These are phyloP conservation scores for Monoraphidium neglectum DNA, from an alignment of 139 green algal genomes.

Conservation along the genomic window DNA sequence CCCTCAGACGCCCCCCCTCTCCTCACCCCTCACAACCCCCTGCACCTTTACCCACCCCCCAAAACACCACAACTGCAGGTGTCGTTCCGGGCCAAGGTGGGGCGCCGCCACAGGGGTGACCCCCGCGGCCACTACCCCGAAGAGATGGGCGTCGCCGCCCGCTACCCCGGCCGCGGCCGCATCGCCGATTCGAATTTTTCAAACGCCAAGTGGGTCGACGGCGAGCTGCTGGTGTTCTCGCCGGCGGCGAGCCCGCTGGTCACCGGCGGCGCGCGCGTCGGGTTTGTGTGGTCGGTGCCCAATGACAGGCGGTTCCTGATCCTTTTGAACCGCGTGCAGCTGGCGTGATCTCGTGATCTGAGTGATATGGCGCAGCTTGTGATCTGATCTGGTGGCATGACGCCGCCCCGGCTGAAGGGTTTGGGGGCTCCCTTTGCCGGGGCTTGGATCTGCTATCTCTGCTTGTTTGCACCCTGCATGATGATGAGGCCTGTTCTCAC, in stretches of 20 bases:
- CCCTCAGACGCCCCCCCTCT: no score
- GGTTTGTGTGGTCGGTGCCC: constrained; percentile 87
- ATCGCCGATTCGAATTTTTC: constrained; percentile 76
- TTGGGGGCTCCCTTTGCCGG: no score
- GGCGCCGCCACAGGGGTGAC: constrained; percentile 38
- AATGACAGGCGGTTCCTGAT: constrained; percentile 71
- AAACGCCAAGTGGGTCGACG: constrained; percentile 84
- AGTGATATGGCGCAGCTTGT: no score
- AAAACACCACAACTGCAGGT: neutral
- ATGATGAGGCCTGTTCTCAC: no score
- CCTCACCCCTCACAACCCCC: no score
- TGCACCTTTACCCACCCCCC: no score
- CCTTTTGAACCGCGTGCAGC: constrained; percentile 68
- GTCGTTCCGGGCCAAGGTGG: constrained; percentile 80
- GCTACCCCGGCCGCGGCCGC: constrained; percentile 83
- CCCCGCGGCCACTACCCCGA: constrained; percentile 71
- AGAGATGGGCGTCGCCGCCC: constrained; percentile 77
- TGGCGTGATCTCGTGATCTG: no score
- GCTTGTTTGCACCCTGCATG: no score
- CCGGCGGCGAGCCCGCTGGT: constrained; percentile 21
- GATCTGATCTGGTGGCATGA: no score
- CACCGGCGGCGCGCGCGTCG: constrained; percentile 70
- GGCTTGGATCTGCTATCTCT: no score
- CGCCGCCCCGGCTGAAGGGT: no score
- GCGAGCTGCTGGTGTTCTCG: constrained; percentile 87